Conservation (phyloP, 108 stramenopile species). For the Hondaea fermentalgiana region DNA sequence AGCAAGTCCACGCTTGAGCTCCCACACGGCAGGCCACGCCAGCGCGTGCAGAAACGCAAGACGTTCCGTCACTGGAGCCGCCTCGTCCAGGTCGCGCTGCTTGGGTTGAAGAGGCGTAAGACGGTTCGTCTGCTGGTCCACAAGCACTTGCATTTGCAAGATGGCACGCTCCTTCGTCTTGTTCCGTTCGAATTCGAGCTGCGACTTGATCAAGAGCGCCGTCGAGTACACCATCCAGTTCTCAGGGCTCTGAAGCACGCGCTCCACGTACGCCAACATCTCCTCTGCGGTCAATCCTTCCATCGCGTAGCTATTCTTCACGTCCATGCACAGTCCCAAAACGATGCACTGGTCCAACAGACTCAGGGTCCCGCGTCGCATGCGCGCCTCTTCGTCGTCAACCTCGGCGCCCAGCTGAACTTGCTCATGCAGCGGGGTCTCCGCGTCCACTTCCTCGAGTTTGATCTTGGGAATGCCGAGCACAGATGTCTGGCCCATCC, state of each 20-base stretch:
- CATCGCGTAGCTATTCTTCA: slow-evolving; percentile 78
- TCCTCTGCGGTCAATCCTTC: slow-evolving; percentile 88
- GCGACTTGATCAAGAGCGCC: slow-evolving; percentile 80
- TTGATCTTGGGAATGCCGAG: neutral
- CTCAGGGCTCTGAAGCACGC: slow-evolving; percentile 50
- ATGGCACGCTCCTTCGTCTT: slow-evolving; percentile 60
- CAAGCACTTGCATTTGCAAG: slow-evolving; percentile 89
- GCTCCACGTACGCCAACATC: slow-evolving; percentile 83
- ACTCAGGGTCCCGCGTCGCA: neutral
- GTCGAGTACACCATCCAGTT: slow-evolving; percentile 91
- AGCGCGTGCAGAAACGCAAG: slow-evolving; percentile 71
- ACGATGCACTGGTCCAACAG: slow-evolving; percentile 75
- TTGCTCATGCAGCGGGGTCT: slow-evolving; percentile 71
- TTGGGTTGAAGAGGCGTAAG: slow-evolving; percentile 38
- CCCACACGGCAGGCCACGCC: slow-evolving; percentile 86
- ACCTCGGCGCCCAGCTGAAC: slow-evolving; percentile 62
- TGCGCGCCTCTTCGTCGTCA: neutral
- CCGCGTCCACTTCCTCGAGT: slow-evolving; percentile 48
- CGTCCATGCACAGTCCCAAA: slow-evolving; percentile 86
- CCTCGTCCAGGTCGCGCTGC: slow-evolving; percentile 58
- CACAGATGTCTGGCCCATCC: neutral
- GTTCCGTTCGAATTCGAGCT: slow-evolving; percentile 53
- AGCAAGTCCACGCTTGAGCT: slow-evolving; percentile 78
- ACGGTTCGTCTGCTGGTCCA: slow-evolving; percentile 76
- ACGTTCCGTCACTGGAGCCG: slow-evolving; percentile 75